Evolutionary conservation across 345 rosid genomes (phyloP), one percentile per base, ranked within the genome.

Genomic region (Lepidium africanum): DNA sequence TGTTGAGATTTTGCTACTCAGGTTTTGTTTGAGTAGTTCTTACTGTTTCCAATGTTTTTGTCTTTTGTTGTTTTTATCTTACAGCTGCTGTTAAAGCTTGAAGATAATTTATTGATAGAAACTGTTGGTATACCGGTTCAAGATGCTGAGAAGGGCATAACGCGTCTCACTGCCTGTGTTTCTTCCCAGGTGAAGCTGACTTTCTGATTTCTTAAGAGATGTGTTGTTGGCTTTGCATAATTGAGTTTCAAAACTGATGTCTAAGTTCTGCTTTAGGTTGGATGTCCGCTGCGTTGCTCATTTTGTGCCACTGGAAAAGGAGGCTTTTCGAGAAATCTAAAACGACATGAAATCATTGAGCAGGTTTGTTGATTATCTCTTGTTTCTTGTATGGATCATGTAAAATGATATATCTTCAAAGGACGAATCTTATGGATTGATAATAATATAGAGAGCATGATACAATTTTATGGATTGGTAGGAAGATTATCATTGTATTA

Each of bases 221-320:
- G 17, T 63, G 7, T 71, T 5, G 40, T 69, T 57, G 54, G 66
- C 14, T 56, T 51, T 48, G 47, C 11, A 7, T 75, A 0, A 0
- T 40, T 65, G 60, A 48, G n/a, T 16, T 56, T 64, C 1, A 9
- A 55, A 10, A 38, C 25, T 75, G 48, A 75, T 63, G 43, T 55
- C 9, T 75, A 33, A 69, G 59, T 16, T 64, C 42, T 69, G 27
- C 12, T 74, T 63, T 83, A 94, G 99, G 99, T 94, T 16, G 99
- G 99, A 27, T 91, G 97, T 77, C 96, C 99, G 0, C 77, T 94
- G 72, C 91, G 86, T 43, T 89, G 97, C 81, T 94, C 96, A n/a
- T 94, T 94, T 76, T 91, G 97, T 85, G 97, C 99, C 68, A 91
- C 99, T 37, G 99, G 97, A 41, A 94, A 89, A 78, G 99, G 99